Percentiles rank a stretch among this genome's conserved stretches.
Evolutionary conservation across 257 asterid genomes (phyloP).

Genomic region (Nyctanthes arbortristis): DNA sequence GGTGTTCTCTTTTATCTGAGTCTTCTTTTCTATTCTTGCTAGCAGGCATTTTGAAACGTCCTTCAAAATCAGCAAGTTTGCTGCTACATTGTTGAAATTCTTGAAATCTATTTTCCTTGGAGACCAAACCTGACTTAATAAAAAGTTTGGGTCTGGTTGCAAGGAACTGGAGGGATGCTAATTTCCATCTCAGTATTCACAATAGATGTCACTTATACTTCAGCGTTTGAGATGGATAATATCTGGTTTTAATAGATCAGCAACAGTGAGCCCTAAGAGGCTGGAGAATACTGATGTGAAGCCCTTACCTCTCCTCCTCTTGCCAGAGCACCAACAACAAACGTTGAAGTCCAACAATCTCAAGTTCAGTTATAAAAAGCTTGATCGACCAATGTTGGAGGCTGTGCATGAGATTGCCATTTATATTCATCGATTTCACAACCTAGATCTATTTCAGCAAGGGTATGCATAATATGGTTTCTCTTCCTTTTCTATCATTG

Average conservation of each 20-base stretch:
- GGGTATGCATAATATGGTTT: constrained; percentile 50
- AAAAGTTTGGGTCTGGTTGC: constrained; percentile 24
- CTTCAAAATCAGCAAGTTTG: not conserved
- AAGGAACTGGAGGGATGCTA: constrained; percentile 70
- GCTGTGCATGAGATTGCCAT: constrained; percentile 80
- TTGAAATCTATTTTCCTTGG: constrained; percentile 9
- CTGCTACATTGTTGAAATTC: not conserved
- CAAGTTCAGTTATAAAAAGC: constrained; percentile 29
- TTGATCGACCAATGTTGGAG: constrained; percentile 58
- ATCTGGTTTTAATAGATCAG: constrained; percentile 57
- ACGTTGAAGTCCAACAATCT: constrained; percentile 35
- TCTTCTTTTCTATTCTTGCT: not conserved
- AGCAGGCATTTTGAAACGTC: not conserved
- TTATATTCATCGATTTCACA: constrained; percentile 92
- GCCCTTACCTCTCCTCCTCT: constrained; percentile 39
- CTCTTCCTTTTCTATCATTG: constrained; percentile 10
- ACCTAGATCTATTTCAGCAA: constrained; percentile 94
- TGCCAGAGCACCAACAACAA: constrained; percentile 40
- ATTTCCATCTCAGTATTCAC: constrained; percentile 33
- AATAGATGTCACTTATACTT: constrained; percentile 73
- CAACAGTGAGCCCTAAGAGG: constrained; percentile 59
- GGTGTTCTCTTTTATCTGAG: constrained; percentile 3
- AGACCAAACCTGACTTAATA: constrained; percentile 19
- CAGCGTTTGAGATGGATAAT: constrained; percentile 83
- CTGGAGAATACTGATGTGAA: constrained; percentile 60